Percentiles rank a stretch among this genome's conserved stretches.
Conservation (phyloP, 371 early-diverging fungal genomes). For the Mortierella polycephala region DNA sequence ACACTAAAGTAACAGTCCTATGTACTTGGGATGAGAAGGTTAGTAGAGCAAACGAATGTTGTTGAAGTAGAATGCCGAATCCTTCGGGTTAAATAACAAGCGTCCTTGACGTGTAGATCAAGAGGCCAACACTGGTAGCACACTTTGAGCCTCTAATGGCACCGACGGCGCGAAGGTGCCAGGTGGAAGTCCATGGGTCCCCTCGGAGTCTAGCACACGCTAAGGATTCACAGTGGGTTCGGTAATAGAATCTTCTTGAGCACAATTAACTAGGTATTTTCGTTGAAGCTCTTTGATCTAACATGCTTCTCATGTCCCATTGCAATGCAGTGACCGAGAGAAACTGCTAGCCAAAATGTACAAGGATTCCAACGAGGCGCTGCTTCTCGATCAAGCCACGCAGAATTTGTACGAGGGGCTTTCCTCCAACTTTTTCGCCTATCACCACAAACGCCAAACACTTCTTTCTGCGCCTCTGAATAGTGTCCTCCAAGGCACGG, state of each 20-base stretch:
- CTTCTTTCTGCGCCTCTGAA: conserved; percentile 68
- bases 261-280: background rate
- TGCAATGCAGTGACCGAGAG: conserved; percentile 19
- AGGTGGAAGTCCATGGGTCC: conserved; percentile 61
- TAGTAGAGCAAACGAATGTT: background rate
- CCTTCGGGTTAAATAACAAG: background rate
- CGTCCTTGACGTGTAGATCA: conserved; percentile 23
- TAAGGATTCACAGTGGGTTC: conserved; percentile 76
- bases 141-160: conserved; percentile 56
- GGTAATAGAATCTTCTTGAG: conserved; percentile 43
- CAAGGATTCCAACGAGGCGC: conserved; percentile 64
- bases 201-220: conserved; percentile 59
- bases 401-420: conserved; percentile 71
- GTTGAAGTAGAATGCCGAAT: background rate
- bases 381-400: conserved; percentile 61
- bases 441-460: conserved; percentile 43
- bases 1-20: conserved; percentile 45
- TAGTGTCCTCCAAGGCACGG: conserved; percentile 69
- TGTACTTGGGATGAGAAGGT: conserved; percentile 45
- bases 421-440: conserved; percentile 71
- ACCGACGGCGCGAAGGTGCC: conserved; percentile 44
- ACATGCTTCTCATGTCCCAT: background rate
- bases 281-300: too few species aligned
- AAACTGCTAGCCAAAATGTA: conserved; percentile 49
- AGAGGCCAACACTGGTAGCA: conserved; percentile 57